These are phyloP conservation scores for Pontederia paniculata DNA, from an alignment of 176 grass and related monocot species.

Conservation along the genomic window DNA sequence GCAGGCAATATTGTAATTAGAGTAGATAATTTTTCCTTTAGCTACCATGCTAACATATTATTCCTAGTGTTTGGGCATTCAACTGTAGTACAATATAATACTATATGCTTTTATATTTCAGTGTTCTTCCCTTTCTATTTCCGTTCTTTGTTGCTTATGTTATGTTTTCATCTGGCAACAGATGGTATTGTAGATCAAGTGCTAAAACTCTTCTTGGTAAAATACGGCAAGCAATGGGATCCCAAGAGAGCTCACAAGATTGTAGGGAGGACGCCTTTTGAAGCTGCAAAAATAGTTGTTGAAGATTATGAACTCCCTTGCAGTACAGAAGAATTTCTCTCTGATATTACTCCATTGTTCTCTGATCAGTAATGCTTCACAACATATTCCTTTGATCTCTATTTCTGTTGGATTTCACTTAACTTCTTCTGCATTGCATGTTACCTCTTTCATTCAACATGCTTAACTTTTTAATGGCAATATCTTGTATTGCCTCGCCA, in stretches of 20 bases:
- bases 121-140: neutral
- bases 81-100: neutral
- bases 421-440: too few relatives aligned
- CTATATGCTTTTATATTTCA: neutral
- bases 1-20: too few relatives aligned
- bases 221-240: constrained; percentile 79
- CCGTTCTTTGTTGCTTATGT: neutral
- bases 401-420: too few relatives aligned
- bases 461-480: too few relatives aligned
- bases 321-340: constrained; percentile 64
- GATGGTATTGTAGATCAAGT: constrained; percentile 63
- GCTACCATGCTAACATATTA: neutral
- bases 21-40: too few relatives aligned
- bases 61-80: neutral
- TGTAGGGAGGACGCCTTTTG: constrained; percentile 65
- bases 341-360: constrained; percentile 62
- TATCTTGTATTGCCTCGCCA: too few relatives aligned
- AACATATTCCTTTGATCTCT: constrained; percentile 6
- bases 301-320: constrained; percentile 82
- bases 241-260: constrained; percentile 52
- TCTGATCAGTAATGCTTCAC: constrained; percentile 55
- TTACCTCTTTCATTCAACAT: too few relatives aligned
- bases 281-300: constrained; percentile 60
- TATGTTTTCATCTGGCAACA: constrained; percentile 30
- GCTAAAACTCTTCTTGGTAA: constrained; percentile 53